Base-by-base conservation (phyloP, 352 stramenopile genomes). In the Phytophthora foliorum region DNA sequence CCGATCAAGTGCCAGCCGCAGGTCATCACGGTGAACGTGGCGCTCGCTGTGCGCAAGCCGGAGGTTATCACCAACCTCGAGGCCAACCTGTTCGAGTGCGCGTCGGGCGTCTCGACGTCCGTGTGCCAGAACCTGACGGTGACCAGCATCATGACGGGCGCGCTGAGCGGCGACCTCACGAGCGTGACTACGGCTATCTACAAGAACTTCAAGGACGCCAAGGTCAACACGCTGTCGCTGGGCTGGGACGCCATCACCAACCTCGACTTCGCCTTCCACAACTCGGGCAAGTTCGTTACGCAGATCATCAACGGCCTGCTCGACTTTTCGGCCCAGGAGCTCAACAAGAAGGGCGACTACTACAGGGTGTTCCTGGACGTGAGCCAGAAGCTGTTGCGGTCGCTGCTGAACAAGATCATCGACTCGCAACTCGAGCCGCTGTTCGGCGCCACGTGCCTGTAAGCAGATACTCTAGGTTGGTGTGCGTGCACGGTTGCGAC, bases 271-370 rank as follows among this genome's bases (percentile, higher is more conserved):
- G 63, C 66, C 55, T 77, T 91, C 48, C 49, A 82, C 58, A 57
- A 73, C 61, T 76, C 76, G 49, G 58, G 65, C 57, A 45, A 54
- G 42, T 73, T 91, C 48, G 48, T 80, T 52, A 66, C 62, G 42
- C 67, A 80, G 56, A 67, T 91, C 52, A 73, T 74, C 54, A 84
- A 88, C 70, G 46, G 63, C 24, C 64, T 91, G 56, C 59, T 88
- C 27, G 54, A 72, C 44, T 89, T 84, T 63, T 79, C 73, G 29
- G 77, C 66, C 29, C 55, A 70, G 21, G 56, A 78, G 57, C 59
- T 90, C 49, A 91, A 91, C 81, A 84, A 88, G 73, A 91, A 90
- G 78, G 74, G 65, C 32, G 67, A 78, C 54, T 72, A 81, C 44
- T 89, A 90, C 71, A 69, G 70, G 34, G 67, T 66, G 4, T 70